Base-by-base conservation (phyloP, 176 grass and related monocot species). In the Oryza brachyantha region DNA sequence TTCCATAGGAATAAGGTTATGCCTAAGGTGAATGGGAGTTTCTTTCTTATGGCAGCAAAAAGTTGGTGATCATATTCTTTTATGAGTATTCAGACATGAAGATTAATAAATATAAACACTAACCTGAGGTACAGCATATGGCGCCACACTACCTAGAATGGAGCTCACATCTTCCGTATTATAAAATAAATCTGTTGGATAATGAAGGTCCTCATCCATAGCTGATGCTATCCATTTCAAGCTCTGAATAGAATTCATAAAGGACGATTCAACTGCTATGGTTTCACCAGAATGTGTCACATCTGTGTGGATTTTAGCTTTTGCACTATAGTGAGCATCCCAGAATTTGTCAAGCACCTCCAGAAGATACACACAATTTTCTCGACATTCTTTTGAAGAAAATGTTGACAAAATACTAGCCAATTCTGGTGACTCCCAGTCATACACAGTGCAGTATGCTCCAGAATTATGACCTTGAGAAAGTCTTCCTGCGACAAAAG, bases 81-180 rank as follows among this genome's bases (percentile, higher is more conserved):
- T 21, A 50, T 2, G 46, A 21, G 46, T 50, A 50, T 25, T 48
- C 25, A 21, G 50, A 55, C 16, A 19, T 9, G 46, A 55, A 57
- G 22, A 64, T 57, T 58, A 31, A 25, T 14, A 81, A 57, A 48
- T 41, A 74, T 61, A 78, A 67, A 87, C 29, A 88, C 84, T 52
- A 86, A 98, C 95, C 95, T 94, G 85, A 0, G 95, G 92, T 79
- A 90, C 64, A 87, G 87, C 90, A 73, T 98, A 98, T n/a, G 92
- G 90, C 21, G 78, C 95, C 48, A 88, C 85, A 75, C 42, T 78
- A 68, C 95, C 95, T 67, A 98, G 74, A 86, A 98, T 72, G 70
- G 92, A 85, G 5, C 77, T 64, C n/a, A 94, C 77, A 67, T 84
- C 80, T 55, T 93, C 85, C 75, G 9, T 90, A 86, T 92, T 87